Conservation (phyloP, 441 rosid species). For the Biscutella laevigata region DNA sequence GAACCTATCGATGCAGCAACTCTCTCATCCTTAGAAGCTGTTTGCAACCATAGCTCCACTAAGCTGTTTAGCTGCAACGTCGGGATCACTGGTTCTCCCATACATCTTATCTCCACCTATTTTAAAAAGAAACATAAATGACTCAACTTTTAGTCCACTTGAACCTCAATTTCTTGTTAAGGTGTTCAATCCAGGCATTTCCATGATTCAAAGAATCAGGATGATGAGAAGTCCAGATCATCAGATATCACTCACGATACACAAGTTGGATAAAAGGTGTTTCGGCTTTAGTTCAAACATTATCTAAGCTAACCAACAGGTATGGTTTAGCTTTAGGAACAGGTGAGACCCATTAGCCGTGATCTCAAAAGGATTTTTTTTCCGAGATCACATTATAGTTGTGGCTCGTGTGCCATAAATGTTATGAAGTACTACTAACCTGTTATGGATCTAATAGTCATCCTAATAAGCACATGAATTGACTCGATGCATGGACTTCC, state of each 20-base stretch:
- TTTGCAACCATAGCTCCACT: conserved; percentile 65
- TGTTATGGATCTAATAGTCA: not conserved
- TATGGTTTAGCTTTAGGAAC: not conserved
- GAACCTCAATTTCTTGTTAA: not conserved
- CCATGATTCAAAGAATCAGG: not conserved
- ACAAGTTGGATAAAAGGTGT: not conserved
- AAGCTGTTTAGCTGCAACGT: conserved; percentile 53
- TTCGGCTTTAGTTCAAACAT: not conserved
- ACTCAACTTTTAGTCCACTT: not conserved
- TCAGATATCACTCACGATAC: not conserved
- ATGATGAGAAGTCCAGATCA: not conserved
- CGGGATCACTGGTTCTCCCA: conserved; percentile 77
- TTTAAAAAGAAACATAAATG: not conserved
- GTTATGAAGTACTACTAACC: not conserved
- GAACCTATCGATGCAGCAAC: conserved; percentile 56
- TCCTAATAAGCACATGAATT: not conserved
- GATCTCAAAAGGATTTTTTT: no score
- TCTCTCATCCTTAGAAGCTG: conserved; percentile 40
- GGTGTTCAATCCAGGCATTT: not conserved
- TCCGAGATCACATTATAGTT: not conserved
- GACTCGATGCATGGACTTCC: not conserved
- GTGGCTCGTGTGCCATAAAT: not conserved
- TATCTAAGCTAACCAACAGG: not conserved
- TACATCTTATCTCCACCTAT: conserved; percentile 80
- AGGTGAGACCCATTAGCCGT: not conserved